Evolutionary conservation across 2,329 filamentous ascomycete genomes (phyloP).

Genomic region (Xylaria sp.): DNA sequence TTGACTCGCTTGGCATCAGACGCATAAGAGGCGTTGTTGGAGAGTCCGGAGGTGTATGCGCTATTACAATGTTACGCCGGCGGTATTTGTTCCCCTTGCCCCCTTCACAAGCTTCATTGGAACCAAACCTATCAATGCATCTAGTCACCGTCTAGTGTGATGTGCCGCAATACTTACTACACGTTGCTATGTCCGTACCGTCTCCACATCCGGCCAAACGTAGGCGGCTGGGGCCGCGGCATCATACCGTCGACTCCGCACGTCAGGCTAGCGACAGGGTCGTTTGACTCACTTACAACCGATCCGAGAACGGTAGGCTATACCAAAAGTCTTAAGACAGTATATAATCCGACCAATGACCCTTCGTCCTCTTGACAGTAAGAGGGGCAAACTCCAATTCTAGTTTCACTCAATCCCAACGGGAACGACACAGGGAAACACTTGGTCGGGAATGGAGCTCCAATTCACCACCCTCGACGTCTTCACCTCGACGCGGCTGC

Average conservation of each 20-base stretch:
- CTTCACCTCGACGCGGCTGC: conserved; percentile 54
- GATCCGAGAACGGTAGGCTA: neutral
- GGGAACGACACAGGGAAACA: neutral
- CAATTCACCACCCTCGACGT: conserved; percentile 60
- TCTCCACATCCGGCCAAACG: too few species aligned
- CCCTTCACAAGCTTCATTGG: too few species aligned
- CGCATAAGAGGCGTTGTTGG: neutral
- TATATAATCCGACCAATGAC: too few species aligned
- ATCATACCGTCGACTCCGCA: neutral
- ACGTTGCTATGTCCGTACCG: neutral
- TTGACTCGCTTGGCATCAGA: neutral
- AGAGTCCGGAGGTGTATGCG: too few species aligned
- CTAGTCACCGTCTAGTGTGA: neutral
- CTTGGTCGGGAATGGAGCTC: conserved; percentile 41
- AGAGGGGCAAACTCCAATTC: too few species aligned
- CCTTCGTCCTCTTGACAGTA: too few species aligned
- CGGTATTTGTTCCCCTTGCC: too few species aligned
- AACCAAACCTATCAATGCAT: too few species aligned
- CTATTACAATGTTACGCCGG: too few species aligned
- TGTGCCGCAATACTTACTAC: neutral
- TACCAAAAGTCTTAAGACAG: too few species aligned
- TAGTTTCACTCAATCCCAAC: neutral
- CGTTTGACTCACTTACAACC: neutral
- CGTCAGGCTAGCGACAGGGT: too few species aligned
- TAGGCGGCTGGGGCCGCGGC: neutral